Percentiles rank a stretch among this genome's conserved stretches.
phyloP scores from a whole-genome alignment of 2,329 filamentous ascomycete species.

The Byssoonygena ceratinophila region DNA sequence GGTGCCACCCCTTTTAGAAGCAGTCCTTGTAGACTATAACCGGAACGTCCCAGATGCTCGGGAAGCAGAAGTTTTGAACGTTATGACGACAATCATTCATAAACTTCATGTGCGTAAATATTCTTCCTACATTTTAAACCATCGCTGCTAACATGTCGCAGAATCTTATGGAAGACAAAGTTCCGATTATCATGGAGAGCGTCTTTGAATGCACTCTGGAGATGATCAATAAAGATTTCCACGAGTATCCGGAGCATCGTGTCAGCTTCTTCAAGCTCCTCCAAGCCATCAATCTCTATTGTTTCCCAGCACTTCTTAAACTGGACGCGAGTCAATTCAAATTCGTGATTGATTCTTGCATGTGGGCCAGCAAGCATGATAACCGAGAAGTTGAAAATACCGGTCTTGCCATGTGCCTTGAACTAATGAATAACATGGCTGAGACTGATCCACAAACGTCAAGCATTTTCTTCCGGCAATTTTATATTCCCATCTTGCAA shows the following conservation, averaged over 20 bases:
- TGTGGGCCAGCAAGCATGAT: conserved; percentile 99
- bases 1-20: conserved; percentile 89
- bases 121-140: conserved; percentile 42
- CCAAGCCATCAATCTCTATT: conserved; percentile 90
- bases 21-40: conserved; percentile 91
- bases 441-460: conserved; percentile 78
- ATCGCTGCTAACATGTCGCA: conserved; percentile 33
- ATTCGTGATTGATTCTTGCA: conserved; percentile 97
- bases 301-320: conserved; percentile 88
- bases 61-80: conserved; percentile 91
- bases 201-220: conserved; percentile 97
- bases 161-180: conserved; percentile 95
- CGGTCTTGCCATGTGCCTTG: conserved; percentile 93
- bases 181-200: conserved; percentile 94
- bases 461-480: conserved; percentile 94
- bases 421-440: conserved; percentile 94
- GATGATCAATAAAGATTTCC: conserved; percentile 99
- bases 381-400: conserved; percentile 96
- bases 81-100: conserved; percentile 94
- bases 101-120: conserved; percentile 90
- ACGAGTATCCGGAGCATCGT: conserved; percentile 94
- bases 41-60: conserved; percentile 91
- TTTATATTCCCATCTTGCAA: conserved; percentile 89
- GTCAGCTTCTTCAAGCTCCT: conserved; percentile 99
- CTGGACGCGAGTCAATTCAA: conserved; percentile 96